Base-by-base conservation (phyloP, 2,329 filamentous ascomycete genomes). In the Aureobasidium sp. region DNA sequence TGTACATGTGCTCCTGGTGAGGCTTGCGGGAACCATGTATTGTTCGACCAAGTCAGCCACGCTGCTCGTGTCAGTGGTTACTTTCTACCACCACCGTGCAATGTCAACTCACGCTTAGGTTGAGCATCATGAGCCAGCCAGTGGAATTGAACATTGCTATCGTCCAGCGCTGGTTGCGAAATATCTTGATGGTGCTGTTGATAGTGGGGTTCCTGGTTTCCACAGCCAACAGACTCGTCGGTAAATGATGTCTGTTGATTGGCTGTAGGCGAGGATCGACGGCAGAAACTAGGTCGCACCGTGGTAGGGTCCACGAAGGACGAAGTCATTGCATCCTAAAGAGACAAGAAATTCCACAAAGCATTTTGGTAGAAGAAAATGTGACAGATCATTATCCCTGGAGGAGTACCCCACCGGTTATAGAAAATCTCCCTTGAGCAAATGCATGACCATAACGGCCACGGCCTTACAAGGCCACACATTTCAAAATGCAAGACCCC, bases 291-390 rank as follows among this genome's bases (percentile, higher is more conserved):
- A 19, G 43, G 19, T 58, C 42, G 55, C 43, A 58, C 55, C 33
- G 55, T 49, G 25, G 42, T 29, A 29, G 55, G 43, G 23, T 49
- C 55, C 43, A 38, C 42, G n/a, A 37, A 58, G 33, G 55, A 58
- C 55, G 55, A 58, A 58, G 43, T 58, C 55, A 58, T 58, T 58
- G 55, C 31, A 58, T 49, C 21, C 15, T 29, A 58, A 13, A 49
- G 8, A 31, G 42, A 45, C n/a, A 37, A 35, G 27, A 19, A n/a
- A 31, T 33, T 37, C 53, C 53, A 37, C 53, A 42, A 37, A 46
- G 27, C 53, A 57, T 57, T 19, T 46, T 57, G 21, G 31, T 19
- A 11, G 15, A 46, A 46, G 9, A 58, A 38, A 58, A 40, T 29
- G 55, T 58, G 55, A 58, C 55, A 58, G 55, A 33, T 58, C 55